Evolutionary conservation across 176 grass and related monocot species (phyloP).

Genomic region (Zoysia pacifica): DNA sequence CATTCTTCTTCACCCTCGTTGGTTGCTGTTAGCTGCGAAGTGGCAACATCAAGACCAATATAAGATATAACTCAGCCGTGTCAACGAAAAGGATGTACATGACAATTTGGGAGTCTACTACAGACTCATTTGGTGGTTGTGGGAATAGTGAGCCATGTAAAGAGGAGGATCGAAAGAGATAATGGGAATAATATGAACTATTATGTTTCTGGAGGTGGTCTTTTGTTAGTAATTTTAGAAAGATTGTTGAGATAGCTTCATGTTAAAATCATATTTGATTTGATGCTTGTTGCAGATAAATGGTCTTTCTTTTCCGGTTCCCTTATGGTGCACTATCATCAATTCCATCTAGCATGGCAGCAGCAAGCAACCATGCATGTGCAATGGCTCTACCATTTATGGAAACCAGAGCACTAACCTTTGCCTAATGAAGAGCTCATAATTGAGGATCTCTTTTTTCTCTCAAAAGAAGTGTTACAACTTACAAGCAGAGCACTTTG

Average conservation of each 20-base stretch:
- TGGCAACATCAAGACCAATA: not conserved
- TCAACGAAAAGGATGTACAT: not conserved
- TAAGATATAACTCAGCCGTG: not conserved
- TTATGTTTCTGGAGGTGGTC: not conserved
- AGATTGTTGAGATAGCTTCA: not conserved
- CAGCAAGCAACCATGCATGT: conserved; percentile 21
- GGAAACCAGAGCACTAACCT: conserved; percentile 43
- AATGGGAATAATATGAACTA: not conserved
- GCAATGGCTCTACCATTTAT: conserved; percentile 31
- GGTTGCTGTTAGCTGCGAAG: not conserved
- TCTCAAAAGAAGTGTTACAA: conserved; percentile 38
- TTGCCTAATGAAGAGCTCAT: conserved; percentile 46
- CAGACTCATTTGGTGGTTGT: not conserved
- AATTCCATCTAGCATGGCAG: not conserved
- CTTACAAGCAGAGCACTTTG: conserved; percentile 28
- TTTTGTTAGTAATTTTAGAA: not conserved
- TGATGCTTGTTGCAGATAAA: not conserved
- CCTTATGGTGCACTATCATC: not conserved
- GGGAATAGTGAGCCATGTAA: not conserved
- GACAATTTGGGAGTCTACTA: not conserved
- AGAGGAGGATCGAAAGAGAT: not conserved
- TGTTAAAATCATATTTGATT: not conserved
- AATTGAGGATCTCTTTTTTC: conserved; percentile 52
- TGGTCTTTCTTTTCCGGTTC: not conserved
- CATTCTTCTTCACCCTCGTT: not conserved